Evolutionary conservation across 1,284 basidiomycete genomes (phyloP), one percentile per base, ranked within the genome.

Genomic region (Malassezia sp.): DNA sequence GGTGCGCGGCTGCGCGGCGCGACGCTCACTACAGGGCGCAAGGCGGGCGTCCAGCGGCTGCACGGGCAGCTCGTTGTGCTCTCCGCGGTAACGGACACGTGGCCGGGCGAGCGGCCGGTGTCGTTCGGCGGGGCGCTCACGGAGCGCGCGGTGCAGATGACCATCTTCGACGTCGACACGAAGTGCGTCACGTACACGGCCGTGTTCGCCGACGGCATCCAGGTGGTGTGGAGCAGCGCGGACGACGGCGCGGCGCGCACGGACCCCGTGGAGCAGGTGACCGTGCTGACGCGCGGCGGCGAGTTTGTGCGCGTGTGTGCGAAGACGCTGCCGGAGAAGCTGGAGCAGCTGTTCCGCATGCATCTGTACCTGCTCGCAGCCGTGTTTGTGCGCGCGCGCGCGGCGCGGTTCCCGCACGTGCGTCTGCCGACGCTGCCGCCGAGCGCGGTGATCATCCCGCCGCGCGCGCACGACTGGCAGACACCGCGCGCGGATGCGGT

Each of bases 161-260:
- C 84, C 0, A 78, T 97, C 1, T 85, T 97, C 56, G 90, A 97
- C 67, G 78, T 85, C 21, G 85, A 89, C 69, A 93, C 91, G 73
- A 90, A 90, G 73, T 78, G 91, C 39, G 79, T 95, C 5, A 84
- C 84, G 3, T 89, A 84, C 26, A 54, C 50, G 21, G 57, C 54
- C 15, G 59, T 59, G 10, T 61, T 65, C 31, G 55, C 54, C 7
- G 52, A 55, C 2, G 61, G 60, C 21, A 49, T 70, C 2, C n/a
- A 28, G 21, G 17, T 18, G 12, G 15, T 44, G n/a, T 48, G 45
- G 35, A 47, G 34, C 36, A 36, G 35, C 27, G 30, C 5, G n/a
- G 39, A 40, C 2, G 17, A 14, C 5, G 3, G 7, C n/a, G 26
- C 24, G 5, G 12, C 14, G 2, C 29, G 32, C 14, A 9, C 3